A percentile compares a stretch with the other conserved stretches of the same genome.
These are phyloP conservation scores for Boechera divaricarpa DNA, from an alignment of 345 rosid genomes.

Conservation along the genomic window DNA sequence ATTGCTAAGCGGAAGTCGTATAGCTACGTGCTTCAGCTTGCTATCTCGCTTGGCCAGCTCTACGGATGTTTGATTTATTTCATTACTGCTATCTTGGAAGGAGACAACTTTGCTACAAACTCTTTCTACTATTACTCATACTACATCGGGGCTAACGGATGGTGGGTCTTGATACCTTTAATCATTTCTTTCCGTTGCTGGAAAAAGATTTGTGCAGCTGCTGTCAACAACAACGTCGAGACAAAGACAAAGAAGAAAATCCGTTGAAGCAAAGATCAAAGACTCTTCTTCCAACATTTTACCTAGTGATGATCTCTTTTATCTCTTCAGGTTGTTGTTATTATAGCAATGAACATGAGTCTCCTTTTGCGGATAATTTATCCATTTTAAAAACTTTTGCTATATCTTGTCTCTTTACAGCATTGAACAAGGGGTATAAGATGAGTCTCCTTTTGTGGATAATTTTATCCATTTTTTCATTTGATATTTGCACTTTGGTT, in stretches of 20 bases:
- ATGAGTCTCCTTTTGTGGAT: conserved; percentile 3
- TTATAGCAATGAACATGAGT: neutral
- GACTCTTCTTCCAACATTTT: conserved; percentile 5
- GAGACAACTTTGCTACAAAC: conserved; percentile 78
- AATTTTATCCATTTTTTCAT: neutral
- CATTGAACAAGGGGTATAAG: neutral
- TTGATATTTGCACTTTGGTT: neutral
- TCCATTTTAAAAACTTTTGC: neutral
- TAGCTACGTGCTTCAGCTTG: conserved; percentile 85
- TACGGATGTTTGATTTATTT: conserved; percentile 86
- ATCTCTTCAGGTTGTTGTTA: neutral
- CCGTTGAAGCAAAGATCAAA: conserved; percentile 16
- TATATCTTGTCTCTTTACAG: neutral
- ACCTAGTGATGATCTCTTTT: conserved; percentile 8
- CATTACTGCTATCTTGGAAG: conserved; percentile 79
- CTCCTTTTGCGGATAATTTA: neutral
- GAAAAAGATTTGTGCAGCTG: conserved; percentile 66
- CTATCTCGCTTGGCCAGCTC: conserved; percentile 84
- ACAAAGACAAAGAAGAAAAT: conserved; percentile 51
- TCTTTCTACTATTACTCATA: conserved; percentile 67
- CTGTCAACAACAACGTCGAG: conserved; percentile 59
- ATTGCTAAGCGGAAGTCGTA: conserved; percentile 78
- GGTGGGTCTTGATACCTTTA: conserved; percentile 77
- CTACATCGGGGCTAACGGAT: conserved; percentile 68
- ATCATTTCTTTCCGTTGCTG: conserved; percentile 73